Percentiles rank a stretch among this genome's conserved stretches.
These are phyloP conservation scores for Hylodesmum podocarpum DNA, from an alignment of 306 rosid genomes.

Conservation along the genomic window DNA sequence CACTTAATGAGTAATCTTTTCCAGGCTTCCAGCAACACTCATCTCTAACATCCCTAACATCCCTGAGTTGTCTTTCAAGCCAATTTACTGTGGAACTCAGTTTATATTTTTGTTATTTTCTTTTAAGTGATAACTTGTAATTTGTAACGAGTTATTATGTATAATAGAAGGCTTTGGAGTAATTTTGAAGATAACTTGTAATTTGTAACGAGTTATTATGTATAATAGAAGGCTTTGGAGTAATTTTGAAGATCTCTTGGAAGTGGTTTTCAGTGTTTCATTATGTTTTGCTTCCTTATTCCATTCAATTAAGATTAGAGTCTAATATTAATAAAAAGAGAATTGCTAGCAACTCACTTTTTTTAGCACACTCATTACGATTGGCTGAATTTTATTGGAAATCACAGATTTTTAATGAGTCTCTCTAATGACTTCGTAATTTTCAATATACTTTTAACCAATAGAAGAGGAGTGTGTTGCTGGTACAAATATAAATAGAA, in stretches of 20 bases:
- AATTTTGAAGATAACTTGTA: neutral
- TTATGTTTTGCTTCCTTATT: neutral
- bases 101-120: neutral
- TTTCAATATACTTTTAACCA: too few relatives aligned
- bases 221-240: neutral
- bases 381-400: too few relatives aligned
- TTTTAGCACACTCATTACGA: too few relatives aligned
- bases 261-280: neutral
- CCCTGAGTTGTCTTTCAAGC: neutral
- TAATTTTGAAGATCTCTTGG: neutral
- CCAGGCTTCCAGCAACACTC: neutral
- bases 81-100: neutral
- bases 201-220: too few relatives aligned
- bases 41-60: neutral
- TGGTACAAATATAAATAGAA: neutral
- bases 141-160: neutral
- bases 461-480: too few relatives aligned
- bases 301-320: neutral
- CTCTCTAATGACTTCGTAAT: too few relatives aligned
- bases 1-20: neutral
- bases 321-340: neutral
- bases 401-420: too few relatives aligned
- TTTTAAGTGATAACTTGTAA: neutral
- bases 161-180: neutral
- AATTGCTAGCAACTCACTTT: too few relatives aligned